Conservation (phyloP, 768 basidiomycete species). For the Fomitopsis pulvina region DNA sequence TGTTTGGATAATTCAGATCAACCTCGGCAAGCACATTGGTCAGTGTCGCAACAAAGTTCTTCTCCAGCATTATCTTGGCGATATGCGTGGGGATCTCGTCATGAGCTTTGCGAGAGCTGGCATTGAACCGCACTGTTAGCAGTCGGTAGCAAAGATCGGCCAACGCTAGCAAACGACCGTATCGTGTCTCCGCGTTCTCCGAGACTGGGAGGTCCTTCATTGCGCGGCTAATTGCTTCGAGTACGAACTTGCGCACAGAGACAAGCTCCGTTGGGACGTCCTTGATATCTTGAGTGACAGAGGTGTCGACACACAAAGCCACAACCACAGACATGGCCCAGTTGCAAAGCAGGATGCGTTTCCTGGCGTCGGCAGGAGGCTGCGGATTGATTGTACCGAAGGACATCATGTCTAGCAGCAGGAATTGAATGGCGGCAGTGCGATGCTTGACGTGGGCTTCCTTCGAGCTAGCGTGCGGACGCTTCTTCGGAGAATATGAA, state of each 20-base stretch:
- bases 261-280: constrained; percentile 73
- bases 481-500: constrained; percentile 64
- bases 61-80: constrained; percentile 98
- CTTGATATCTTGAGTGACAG: constrained; percentile 58
- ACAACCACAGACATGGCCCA: constrained; percentile 90
- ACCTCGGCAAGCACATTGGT: constrained; percentile 87
- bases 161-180: constrained; percentile 83
- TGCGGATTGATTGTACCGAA: constrained; percentile 67
- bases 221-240: constrained; percentile 82
- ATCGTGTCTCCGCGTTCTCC: constrained; percentile 62
- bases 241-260: constrained; percentile 87
- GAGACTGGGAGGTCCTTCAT: constrained; percentile 70
- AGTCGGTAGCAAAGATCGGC: constrained; percentile 85
- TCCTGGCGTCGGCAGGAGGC: constrained; percentile 46
- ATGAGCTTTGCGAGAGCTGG: constrained; percentile 42
- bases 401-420: constrained; percentile 78
- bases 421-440: constrained; percentile 65
- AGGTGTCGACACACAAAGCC: constrained; percentile 87
- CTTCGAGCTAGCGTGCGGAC: constrained; percentile 54
- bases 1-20: constrained; percentile 92
- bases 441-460: constrained; percentile 54
- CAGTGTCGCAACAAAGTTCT: constrained; percentile 86
- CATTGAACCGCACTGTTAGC: constrained; percentile 70
- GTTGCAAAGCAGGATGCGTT: constrained; percentile 60
- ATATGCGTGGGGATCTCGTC: constrained; percentile 83